Base-by-base conservation (phyloP, 1,139 yeast genomes). In the Petasospora fabianii region DNA sequence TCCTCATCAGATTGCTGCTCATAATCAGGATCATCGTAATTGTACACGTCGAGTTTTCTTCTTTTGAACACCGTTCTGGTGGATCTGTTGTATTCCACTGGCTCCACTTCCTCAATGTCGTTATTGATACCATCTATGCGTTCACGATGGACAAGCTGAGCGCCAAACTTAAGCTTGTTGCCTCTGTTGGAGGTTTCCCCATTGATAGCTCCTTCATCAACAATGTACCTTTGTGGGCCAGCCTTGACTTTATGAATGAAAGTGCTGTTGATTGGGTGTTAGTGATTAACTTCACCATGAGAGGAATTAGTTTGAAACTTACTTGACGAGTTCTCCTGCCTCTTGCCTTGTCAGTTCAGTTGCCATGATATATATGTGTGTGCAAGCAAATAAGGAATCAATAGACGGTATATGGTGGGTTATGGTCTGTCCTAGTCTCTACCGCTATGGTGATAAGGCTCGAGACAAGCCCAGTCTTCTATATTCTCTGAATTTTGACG, bases 111-210 rank as follows among this genome's bases (percentile, higher is more conserved):
- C 53, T 56, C 61, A 53, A 59, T 62, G 60, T 58, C 59, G 61
- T 50, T 69, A 34, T 51, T 53, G 36, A 39, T 47, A 10, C 61
- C 64, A 41, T 60, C 54, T 18, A 65, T 48, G 28, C 51, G 52
- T 24, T 49, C 58, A 35, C 68, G 55, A 29, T 62, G 63, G 36
- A 56, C 69, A 50, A 49, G 44, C 13, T 67, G 63, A 6, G 79
- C 66, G 3, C 71, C 71, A 30, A 70, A 68, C 37, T 74, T 69
- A 30, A 80, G 61, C 55, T 81, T 81, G 49, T 74, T 71, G 11
- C 86, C 86, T 38, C 86, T 65, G 53, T 81, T 81, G 1, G 78
- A 60, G 1, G 60, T 51, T 15, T 60, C 59, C 3, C 67, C 66
- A 19, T 51, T 46, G 7, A 51, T 44, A 7, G 27, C 38, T 3